Percentiles rank a stretch among this genome's conserved stretches.
These are phyloP conservation scores for Xylaria castorea DNA, from an alignment of 495 filamentous ascomycete species.

Conservation along the genomic window DNA sequence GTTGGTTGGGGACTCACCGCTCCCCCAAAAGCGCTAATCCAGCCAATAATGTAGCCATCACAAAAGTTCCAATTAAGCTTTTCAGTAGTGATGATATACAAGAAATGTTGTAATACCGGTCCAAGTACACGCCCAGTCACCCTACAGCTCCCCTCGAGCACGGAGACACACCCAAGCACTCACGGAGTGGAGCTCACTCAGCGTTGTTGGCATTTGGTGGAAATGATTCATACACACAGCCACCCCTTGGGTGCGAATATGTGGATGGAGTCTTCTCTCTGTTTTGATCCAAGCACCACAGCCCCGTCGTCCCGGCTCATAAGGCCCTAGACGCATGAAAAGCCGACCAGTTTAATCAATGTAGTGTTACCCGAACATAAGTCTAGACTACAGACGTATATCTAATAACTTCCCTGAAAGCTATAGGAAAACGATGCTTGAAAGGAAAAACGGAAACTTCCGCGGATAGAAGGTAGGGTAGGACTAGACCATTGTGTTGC, in stretches of 20 bases:
- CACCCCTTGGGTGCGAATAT: neutral
- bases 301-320: neutral
- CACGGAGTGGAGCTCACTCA: too few relatives aligned
- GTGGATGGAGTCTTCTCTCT: too few relatives aligned
- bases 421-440: neutral
- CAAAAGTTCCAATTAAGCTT: neutral
- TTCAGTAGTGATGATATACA: neutral
- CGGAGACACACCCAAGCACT: neutral
- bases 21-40: too few relatives aligned
- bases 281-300: neutral
- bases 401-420: neutral
- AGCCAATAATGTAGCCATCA: neutral
- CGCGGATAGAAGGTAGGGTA: neutral
- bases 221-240: neutral
- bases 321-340: neutral
- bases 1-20: neutral
- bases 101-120: neutral
- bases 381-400: neutral
- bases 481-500: neutral
- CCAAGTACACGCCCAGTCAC: neutral
- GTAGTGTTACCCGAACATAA: neutral
- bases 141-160: neutral
- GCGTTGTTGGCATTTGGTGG: too few relatives aligned
- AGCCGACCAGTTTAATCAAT: neutral
- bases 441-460: neutral